Evolutionary conservation across 208 protist genomes (phyloP).

Genomic region (Leishmania turanica): DNA sequence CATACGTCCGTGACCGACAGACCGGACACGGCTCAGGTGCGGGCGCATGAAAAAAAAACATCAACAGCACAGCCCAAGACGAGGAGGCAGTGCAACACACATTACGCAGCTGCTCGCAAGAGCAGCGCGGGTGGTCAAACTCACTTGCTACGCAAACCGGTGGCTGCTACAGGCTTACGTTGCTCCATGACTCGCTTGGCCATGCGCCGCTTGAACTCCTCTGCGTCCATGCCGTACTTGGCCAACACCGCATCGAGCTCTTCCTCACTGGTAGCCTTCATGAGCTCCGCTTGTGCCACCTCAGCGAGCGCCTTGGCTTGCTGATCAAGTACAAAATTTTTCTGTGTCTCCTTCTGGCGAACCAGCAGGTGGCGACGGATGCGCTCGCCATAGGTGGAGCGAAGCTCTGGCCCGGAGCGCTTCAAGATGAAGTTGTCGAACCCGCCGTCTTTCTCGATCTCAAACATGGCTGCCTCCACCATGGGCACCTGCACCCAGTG

Average conservation of each 20-base stretch:
- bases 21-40: not conserved
- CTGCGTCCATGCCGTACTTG: conserved; percentile 83
- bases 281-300: conserved; percentile 56
- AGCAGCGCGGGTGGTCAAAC: not conserved
- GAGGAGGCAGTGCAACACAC: not conserved
- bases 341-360: conserved; percentile 89
- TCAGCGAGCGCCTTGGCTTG: conserved; percentile 71
- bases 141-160: not conserved
- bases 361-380: conserved; percentile 89
- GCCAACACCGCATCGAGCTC: conserved; percentile 57
- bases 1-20: not conserved
- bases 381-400: conserved; percentile 90
- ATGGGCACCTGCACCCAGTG: conserved; percentile 94
- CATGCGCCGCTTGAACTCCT: conserved; percentile 66
- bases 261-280: conserved; percentile 40
- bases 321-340: conserved; percentile 90
- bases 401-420: conserved; percentile 74
- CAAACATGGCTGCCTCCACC: conserved; percentile 90
- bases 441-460: conserved; percentile 87
- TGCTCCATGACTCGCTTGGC: conserved; percentile 47
- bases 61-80: not conserved
- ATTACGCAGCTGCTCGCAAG: not conserved
- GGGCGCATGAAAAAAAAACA: not conserved
- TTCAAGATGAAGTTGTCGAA: conserved; percentile 93
- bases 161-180: conserved; percentile 4